phyloP scores from a whole-genome alignment of 345 rosid genomes.

The thale cress (Arabidopsis thaliana) region TAIR10.1 NC_003075.7:10673501-10674000 shows the following conservation, averaged over 20 bases:
- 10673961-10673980: conserved; percentile 1
- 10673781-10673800: conserved; percentile 92
- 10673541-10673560: not conserved
- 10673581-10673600: conserved; percentile 21
- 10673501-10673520: conserved; percentile 1
- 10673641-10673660: conserved; percentile 53
- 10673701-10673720: conserved; percentile 82
- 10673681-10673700: conserved; percentile 59
- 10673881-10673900: conserved; percentile 2
- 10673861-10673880: conserved; percentile 1
- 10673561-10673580: conserved; percentile 6
- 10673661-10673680: conserved; percentile 55
- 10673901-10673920: conserved; percentile 1
- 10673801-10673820: conserved; percentile 96
- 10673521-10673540: not conserved
- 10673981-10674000: not conserved
- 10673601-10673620: conserved; percentile 40
- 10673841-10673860: conserved; percentile 75
- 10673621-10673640: conserved; percentile 59
- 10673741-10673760: conserved; percentile 88
- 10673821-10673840: conserved; percentile 97
- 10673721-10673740: conserved; percentile 88
- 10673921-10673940: conserved; percentile 11
- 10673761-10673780: conserved; percentile 91
- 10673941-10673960: not conserved